These are phyloP conservation scores for Paraphoma sp. DNA, from an alignment of 2,329 filamentous ascomycete species.

Conservation along the genomic window DNA sequence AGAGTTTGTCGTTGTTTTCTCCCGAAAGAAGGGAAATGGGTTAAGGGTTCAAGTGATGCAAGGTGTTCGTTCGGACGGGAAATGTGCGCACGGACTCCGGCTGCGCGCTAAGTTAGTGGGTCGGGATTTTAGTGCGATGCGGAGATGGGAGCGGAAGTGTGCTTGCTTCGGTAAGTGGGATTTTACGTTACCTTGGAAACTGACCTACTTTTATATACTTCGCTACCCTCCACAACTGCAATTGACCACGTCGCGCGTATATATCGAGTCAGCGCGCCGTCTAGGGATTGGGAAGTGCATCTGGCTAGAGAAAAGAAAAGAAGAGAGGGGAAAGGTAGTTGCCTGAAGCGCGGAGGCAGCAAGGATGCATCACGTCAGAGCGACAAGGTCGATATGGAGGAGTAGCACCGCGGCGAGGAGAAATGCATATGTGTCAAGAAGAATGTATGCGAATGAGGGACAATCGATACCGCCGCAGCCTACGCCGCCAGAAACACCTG, in stretches of 20 bases:
- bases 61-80: constrained; percentile 43
- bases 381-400: constrained; percentile 4
- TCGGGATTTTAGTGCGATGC: not conserved
- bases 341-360: constrained; percentile 15
- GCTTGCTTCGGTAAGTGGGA: constrained; percentile 9
- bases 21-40: constrained; percentile 1
- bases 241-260: constrained; percentile 6
- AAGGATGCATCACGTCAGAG: constrained; percentile 22
- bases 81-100: constrained; percentile 25
- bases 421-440: constrained; percentile 10
- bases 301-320: constrained; percentile 1
- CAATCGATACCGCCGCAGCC: constrained; percentile 6
- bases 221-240: constrained; percentile 2
- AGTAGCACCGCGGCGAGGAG: constrained; percentile 4
- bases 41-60: constrained; percentile 29
- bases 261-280: not conserved
- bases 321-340: constrained; percentile 10
- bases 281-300: constrained; percentile 1
- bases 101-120: not conserved
- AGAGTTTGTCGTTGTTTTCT: not conserved
- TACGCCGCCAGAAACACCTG: constrained; percentile 12
- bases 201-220: constrained; percentile 11
- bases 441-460: constrained; percentile 22
- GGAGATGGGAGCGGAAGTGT: constrained; percentile 34
- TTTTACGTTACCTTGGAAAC: not conserved